A percentile compares a stretch with the other conserved stretches of the same genome.
Evolutionary conservation across 2,329 filamentous ascomycete species (phyloP).

Genomic region (Lachnellula arida): DNA sequence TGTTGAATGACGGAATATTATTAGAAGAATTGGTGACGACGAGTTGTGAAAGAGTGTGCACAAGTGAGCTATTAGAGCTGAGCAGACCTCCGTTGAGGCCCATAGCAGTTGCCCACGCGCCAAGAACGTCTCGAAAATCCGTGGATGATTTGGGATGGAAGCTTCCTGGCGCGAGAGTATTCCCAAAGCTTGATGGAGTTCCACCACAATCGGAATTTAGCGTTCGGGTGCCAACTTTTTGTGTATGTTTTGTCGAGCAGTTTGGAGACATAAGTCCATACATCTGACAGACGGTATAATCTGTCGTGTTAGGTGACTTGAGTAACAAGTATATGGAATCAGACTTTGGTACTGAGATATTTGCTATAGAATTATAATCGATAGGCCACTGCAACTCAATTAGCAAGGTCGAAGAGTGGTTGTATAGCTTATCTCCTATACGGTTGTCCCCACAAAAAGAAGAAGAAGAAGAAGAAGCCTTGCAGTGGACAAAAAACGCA

Average conservation of each 20-base stretch:
- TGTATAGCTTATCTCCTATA: too few relatives aligned
- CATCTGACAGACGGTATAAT: conserved; percentile 11
- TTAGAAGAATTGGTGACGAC: background rate
- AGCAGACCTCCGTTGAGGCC: conserved; percentile 3
- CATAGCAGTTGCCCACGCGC: conserved; percentile 3
- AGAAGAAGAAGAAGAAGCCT: too few relatives aligned
- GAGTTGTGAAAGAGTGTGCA: conserved; percentile 5
- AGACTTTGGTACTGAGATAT: conserved; percentile 2
- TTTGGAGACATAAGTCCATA: conserved; percentile 2
- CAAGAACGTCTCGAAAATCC: conserved; percentile 8
- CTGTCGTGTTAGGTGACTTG: conserved; percentile 9
- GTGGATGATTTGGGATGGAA: background rate
- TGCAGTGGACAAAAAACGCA: background rate
- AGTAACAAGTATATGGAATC: conserved; percentile 9
- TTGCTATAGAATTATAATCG: conserved; percentile 6
- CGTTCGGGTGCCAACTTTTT: conserved; percentile 4
- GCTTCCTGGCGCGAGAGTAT: background rate
- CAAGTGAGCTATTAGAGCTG: conserved; percentile 1
- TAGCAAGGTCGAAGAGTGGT: background rate
- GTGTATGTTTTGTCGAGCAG: conserved; percentile 4
- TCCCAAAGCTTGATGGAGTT: background rate
- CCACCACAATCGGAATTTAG: background rate
- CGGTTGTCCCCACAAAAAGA: too few relatives aligned
- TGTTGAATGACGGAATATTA: background rate
- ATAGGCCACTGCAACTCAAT: conserved; percentile 4